Percentiles rank a stretch among this genome's conserved stretches.
phyloP scores from a whole-genome alignment of 2,329 filamentous ascomycete species.

The Pseudogymnoascus pannorum region DNA sequence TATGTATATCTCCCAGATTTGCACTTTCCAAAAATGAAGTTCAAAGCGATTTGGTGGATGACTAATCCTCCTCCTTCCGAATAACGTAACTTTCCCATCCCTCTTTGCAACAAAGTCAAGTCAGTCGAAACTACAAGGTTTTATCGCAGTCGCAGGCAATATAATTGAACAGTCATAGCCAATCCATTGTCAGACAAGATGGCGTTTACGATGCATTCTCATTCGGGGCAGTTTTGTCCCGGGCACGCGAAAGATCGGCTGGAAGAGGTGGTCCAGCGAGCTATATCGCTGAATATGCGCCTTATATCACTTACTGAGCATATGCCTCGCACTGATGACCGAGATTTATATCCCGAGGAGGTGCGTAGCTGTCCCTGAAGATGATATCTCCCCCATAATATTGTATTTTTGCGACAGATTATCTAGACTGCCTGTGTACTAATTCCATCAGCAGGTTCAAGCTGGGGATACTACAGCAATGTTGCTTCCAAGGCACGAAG shows the following conservation, averaged over 20 bases:
- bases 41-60: not conserved
- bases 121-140: no score
- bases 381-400: constrained; percentile 3
- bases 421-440: not conserved
- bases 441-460: constrained; percentile 37
- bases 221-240: constrained; percentile 94
- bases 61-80: not conserved
- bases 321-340: constrained; percentile 69
- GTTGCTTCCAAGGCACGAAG: constrained; percentile 52
- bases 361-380: constrained; percentile 32
- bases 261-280: constrained; percentile 73
- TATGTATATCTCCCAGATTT: not conserved
- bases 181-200: constrained; percentile 39
- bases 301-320: constrained; percentile 89
- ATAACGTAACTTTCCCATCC: not conserved
- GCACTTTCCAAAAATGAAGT: not conserved
- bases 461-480: constrained; percentile 36
- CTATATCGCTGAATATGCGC: constrained; percentile 70
- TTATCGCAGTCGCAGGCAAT: not conserved
- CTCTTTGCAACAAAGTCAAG: not conserved
- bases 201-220: constrained; percentile 97
- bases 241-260: constrained; percentile 79
- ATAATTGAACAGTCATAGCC: not conserved
- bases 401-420: not conserved
- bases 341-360: constrained; percentile 91